Base-by-base conservation (phyloP, 352 stramenopile species). In the Pythium apleroticum region DNA sequence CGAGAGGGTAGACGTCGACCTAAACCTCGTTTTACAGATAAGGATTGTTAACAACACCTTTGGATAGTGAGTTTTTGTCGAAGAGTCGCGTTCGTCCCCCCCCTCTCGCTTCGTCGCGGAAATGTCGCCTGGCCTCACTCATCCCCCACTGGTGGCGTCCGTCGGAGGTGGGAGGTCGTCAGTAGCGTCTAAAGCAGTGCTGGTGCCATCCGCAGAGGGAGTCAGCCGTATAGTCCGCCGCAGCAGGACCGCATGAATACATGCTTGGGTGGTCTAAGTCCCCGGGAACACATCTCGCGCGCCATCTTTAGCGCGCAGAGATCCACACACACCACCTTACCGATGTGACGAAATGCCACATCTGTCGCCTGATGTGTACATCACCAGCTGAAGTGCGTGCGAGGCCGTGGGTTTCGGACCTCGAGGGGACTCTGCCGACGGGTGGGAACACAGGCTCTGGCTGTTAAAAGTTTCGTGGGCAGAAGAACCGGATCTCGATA, bases 11-110 rank as follows among this genome's bases (percentile, higher is more conserved):
- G 0, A 22, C 17, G 15, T 20, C 11, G 50, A 14, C 1, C 6
- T 22, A 1, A 3, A 2, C 46, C 39, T 24, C 9, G 4, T 17
- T 28, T 52, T 57, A 57, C 27, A 25, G 33, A 10, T 39, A 22
- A 14, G 3, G 9, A 19, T 22, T 1, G 19, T 2, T 24, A 2
- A 28, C 37, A 41, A 55, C n/a, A 41, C 60, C 52, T 60, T 28
- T 9, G 0, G 41, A 66, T 56, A 66, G 60, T 60, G 60, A 2
- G 33, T 19, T 28, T 49, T 22, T 33, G 28, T 53, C 41, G 60
- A 66, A 66, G 55, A 57, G 59, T 55, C 59, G 41, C 39, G 33
- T 7, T 33, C 10, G 6, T 9, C 25, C 58, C 25, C 33, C 25
- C 58, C 25, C 33, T 58, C 22, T 52, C 58, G 48, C 49, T 54